Base-by-base conservation (phyloP, 192 early-diverging fungal species). In the Geranomyces variabilis region DNA sequence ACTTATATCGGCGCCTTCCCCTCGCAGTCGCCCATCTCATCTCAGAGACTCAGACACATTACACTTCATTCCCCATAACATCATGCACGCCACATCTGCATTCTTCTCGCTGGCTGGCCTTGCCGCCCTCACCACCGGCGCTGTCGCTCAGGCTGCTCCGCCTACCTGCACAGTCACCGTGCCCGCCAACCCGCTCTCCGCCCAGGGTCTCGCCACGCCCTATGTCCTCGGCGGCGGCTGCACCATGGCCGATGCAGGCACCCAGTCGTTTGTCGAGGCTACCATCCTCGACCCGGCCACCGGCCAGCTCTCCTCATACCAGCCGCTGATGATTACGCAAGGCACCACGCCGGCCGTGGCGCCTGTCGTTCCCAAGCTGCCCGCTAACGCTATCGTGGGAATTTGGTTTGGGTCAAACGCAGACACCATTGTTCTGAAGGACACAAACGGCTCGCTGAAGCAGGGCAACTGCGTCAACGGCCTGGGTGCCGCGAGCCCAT, bases 391-490 rank as follows among this genome's bases (percentile, higher is more conserved):
- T 0, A 65, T 73, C 33, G 77, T 81, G 29, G 77, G 71, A 22
- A 71, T 73, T 34, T 80, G 77, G 77, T 79, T 81, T 59, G 80
- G 80, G 29, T 74, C 80, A 17, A 81, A 81, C 53, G 74, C 57
- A 26, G 66, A 55, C 13, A 73, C 66, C 12, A 71, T 74, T 26
- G 46, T 65, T 28, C 76, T 81, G 19, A 63, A 74, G 10, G 76
- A 76, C 66, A 57, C 29, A 28, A 77, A 73, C 66, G 63, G 71
- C 59, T 63, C 61, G 29, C 33, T 63, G 31, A 63, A 63, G 61
- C 61, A 63, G n/a, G 79, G 73, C 30, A 81, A 77, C 2, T 81
- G 80, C 48, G 73, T 79, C 69, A 72, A 65, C 49, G 73, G 74
- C 56, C 46, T 75, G 2, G 36, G 36, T 7, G 51, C 34, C 17